Conservation (phyloP, 768 basidiomycete species). For the Phlebiopsis flavidoalba region DNA sequence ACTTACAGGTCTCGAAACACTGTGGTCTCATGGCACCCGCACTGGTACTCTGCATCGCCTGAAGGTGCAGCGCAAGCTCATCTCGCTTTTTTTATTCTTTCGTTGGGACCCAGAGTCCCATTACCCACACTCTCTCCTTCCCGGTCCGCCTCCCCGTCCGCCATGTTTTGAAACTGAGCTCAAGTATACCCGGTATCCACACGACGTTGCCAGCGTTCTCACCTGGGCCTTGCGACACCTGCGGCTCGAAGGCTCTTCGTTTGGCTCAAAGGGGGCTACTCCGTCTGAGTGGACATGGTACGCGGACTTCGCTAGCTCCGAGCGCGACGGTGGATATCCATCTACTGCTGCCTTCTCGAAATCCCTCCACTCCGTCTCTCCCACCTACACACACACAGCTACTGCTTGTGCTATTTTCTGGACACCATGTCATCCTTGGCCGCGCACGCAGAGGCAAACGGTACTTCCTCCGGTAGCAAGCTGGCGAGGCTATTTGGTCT, state of each 20-base stretch:
- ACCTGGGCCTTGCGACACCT: constrained; percentile 81
- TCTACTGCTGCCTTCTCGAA: constrained; percentile 59
- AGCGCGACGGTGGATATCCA: constrained; percentile 57
- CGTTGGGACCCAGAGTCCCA: constrained; percentile 39
- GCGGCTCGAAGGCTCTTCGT: constrained; percentile 50
- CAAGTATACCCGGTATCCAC: constrained; percentile 57
- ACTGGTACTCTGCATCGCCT: constrained; percentile 75
- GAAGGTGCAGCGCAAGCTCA: constrained; percentile 62
- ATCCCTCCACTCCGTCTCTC: constrained; percentile 52
- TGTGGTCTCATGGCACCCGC: constrained; percentile 83
- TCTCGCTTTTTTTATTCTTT: constrained; percentile 68
- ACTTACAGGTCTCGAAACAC: constrained; percentile 64
- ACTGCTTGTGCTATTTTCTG: constrained; percentile 48
- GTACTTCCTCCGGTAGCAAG: constrained; percentile 73
- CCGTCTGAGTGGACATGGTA: constrained; percentile 56
- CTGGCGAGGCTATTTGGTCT: constrained; percentile 67
- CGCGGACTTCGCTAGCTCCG: constrained; percentile 51
- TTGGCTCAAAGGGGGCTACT: constrained; percentile 39
- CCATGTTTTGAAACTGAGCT: constrained; percentile 64
- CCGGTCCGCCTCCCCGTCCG: constrained; percentile 37
- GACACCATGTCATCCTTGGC: constrained; percentile 67
- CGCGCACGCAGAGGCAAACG: constrained; percentile 64
- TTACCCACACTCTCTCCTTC: constrained; percentile 48
- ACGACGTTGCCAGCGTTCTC: constrained; percentile 75
- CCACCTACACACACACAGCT: constrained; percentile 55